Percentiles rank a stretch among this genome's conserved stretches.
These are phyloP conservation scores for Millerago galiae DNA, from an alignment of 805 yeast genomes.

Conservation along the genomic window DNA sequence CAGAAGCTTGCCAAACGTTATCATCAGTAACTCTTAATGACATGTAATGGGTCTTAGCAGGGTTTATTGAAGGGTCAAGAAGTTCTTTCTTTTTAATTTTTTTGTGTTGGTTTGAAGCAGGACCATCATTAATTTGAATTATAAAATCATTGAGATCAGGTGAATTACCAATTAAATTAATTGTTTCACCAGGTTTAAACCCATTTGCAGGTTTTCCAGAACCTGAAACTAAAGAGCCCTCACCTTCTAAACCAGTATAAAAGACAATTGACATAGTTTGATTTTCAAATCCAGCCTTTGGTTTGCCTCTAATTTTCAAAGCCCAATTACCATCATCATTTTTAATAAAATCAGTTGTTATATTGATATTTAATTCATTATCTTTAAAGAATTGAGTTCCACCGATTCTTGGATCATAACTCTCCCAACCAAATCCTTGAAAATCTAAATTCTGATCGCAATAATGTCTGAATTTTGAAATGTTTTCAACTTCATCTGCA, in stretches of 20 bases:
- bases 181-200: constrained; percentile 28
- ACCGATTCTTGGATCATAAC: constrained; percentile 82
- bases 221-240: constrained; percentile 34
- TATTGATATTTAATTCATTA: constrained; percentile 48
- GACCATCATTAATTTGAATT: constrained; percentile 52
- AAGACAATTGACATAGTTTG: constrained; percentile 62
- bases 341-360: constrained; percentile 74
- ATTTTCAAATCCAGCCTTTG: constrained; percentile 43
- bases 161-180: constrained; percentile 45
- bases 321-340: constrained; percentile 76
- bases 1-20: constrained; percentile 72
- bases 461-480: constrained; percentile 58
- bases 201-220: constrained; percentile 28
- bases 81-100: constrained; percentile 20
- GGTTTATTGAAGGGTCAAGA: constrained; percentile 44
- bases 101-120: constrained; percentile 40
- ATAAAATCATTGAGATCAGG: constrained; percentile 63
- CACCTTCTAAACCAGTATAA: constrained; percentile 74
- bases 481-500: constrained; percentile 47
- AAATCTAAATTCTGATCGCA: constrained; percentile 70
- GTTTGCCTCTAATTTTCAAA: constrained; percentile 58
- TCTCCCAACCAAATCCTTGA: constrained; percentile 76
- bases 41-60: constrained; percentile 54
- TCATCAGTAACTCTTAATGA: constrained; percentile 68
- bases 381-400: constrained; percentile 77